Conservation (phyloP, 2,329 filamentous ascomycete species). For the Aspergillus pseudoviridinutans region DNA sequence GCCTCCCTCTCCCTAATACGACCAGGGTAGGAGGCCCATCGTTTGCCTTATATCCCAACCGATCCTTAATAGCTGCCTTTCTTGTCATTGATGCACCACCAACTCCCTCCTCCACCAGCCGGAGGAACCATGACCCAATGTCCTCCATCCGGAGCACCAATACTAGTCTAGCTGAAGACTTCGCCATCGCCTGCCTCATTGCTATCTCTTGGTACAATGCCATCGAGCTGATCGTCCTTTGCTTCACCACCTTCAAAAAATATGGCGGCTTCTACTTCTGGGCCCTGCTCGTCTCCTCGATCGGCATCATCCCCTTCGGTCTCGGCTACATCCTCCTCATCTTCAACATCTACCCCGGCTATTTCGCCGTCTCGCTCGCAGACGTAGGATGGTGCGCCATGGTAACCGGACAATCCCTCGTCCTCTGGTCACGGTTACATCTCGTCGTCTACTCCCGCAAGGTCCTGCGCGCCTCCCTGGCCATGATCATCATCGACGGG, state of each 20-base stretch:
- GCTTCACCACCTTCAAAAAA: slow-evolving; percentile 46
- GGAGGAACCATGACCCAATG: not conserved
- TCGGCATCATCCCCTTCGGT: slow-evolving; percentile 43
- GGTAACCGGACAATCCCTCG: slow-evolving; percentile 57
- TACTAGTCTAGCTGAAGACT: not conserved
- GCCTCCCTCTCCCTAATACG: too few species aligned
- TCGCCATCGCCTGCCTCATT: slow-evolving; percentile 26
- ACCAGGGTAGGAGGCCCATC: not conserved
- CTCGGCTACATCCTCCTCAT: slow-evolving; percentile 28
- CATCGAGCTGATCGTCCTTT: slow-evolving; percentile 45
- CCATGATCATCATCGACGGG: slow-evolving; percentile 55
- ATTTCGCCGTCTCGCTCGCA: slow-evolving; percentile 33
- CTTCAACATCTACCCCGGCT: slow-evolving; percentile 21
- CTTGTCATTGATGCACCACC: not conserved
- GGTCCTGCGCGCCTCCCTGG: slow-evolving; percentile 46
- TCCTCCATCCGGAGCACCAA: too few species aligned
- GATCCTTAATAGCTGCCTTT: not conserved
- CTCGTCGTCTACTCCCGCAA: slow-evolving; percentile 49
- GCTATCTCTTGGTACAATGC: slow-evolving; percentile 30
- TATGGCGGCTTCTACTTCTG: slow-evolving; percentile 49
- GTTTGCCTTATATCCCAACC: not conserved
- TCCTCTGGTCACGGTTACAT: slow-evolving; percentile 58
- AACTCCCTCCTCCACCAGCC: not conserved
- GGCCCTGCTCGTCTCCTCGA: slow-evolving; percentile 42
- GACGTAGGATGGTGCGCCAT: slow-evolving; percentile 54